phyloP scores from a whole-genome alignment of 2,329 filamentous ascomycete genomes.

The Colletotrichum musicola region DNA sequence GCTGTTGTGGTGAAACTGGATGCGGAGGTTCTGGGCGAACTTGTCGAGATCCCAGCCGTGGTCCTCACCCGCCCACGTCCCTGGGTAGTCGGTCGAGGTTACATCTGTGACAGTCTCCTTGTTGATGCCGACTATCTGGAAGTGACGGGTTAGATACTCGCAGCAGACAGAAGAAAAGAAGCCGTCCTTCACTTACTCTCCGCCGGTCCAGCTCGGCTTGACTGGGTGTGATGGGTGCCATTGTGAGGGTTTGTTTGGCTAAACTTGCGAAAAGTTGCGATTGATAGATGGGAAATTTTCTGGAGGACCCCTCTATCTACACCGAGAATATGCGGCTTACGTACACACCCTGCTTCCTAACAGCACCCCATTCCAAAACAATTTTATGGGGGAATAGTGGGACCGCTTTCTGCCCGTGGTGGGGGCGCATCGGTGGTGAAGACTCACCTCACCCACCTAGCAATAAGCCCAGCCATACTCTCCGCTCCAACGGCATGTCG shows the following conservation, averaged over 20 bases:
- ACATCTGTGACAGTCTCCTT: slow-evolving; percentile 92
- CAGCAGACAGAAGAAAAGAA: neutral
- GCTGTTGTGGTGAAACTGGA: slow-evolving; percentile 88
- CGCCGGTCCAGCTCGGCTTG: slow-evolving; percentile 71
- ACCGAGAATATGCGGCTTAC: slow-evolving; percentile 34
- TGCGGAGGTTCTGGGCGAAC: slow-evolving; percentile 77
- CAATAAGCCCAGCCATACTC: too few relatives aligned
- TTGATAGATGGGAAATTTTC: slow-evolving; percentile 39
- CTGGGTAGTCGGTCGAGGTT: slow-evolving; percentile 90
- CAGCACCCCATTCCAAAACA: slow-evolving; percentile 11
- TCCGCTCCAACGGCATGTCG: too few relatives aligned
- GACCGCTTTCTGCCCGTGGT: neutral
- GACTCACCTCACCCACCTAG: too few relatives aligned
- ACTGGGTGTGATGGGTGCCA: slow-evolving; percentile 60
- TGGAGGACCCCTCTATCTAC: slow-evolving; percentile 40
- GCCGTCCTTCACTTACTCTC: slow-evolving; percentile 61
- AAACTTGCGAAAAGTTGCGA: slow-evolving; percentile 36
- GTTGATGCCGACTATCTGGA: slow-evolving; percentile 86
- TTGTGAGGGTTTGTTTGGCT: slow-evolving; percentile 45
- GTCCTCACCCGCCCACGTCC: slow-evolving; percentile 90
- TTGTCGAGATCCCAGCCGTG: slow-evolving; percentile 81
- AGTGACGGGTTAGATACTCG: slow-evolving; percentile 25
- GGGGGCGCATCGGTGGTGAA: too few relatives aligned
- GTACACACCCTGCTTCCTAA: slow-evolving; percentile 25
- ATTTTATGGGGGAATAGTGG: slow-evolving; percentile 9